Percentiles rank a stretch among this genome's conserved stretches.
Evolutionary conservation across 1,284 basidiomycete species (phyloP).

Genomic region (Volvariella volvacea): DNA sequence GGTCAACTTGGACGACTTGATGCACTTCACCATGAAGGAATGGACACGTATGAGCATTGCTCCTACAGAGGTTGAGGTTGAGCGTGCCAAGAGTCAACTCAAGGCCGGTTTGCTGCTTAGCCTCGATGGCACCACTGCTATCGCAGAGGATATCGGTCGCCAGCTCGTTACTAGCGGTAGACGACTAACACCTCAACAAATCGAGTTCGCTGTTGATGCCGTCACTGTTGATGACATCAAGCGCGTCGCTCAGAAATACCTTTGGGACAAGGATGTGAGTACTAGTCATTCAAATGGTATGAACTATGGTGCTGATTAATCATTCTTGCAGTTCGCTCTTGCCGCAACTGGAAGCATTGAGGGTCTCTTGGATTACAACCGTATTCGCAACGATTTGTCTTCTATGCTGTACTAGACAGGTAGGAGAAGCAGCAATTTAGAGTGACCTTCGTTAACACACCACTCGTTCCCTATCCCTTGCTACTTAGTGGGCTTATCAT

Average conservation of each 20-base stretch:
- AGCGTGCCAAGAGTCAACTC: slow-evolving; percentile 96
- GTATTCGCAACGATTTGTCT: slow-evolving; percentile 76
- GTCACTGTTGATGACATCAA: slow-evolving; percentile 89
- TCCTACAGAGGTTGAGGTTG: slow-evolving; percentile 84
- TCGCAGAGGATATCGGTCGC: slow-evolving; percentile 97
- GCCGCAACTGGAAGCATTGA: slow-evolving; percentile 84
- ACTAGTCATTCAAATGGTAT: slow-evolving; percentile 9
- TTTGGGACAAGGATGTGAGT: slow-evolving; percentile 92
- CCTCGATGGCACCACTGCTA: slow-evolving; percentile 91
- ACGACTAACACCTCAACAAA: slow-evolving; percentile 88
- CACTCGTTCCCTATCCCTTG: too few species aligned
- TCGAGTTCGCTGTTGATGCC: slow-evolving; percentile 88
- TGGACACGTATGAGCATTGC: slow-evolving; percentile 95
- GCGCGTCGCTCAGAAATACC: slow-evolving; percentile 91
- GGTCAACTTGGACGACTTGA: slow-evolving; percentile 88
- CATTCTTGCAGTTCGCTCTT: slow-evolving; percentile 56
- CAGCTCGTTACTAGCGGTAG: slow-evolving; percentile 94
- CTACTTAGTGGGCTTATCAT: too few species aligned
- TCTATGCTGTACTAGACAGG: slow-evolving; percentile 62
- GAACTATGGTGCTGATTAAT: slow-evolving; percentile 7
- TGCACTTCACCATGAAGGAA: slow-evolving; percentile 93
- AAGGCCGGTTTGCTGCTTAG: slow-evolving; percentile 91
- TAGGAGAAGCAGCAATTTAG: too few species aligned
- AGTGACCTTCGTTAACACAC: too few species aligned
- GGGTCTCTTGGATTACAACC: slow-evolving; percentile 83